Base-by-base conservation (phyloP, 768 basidiomycete species). In the Psilocybe tampanensis region DNA sequence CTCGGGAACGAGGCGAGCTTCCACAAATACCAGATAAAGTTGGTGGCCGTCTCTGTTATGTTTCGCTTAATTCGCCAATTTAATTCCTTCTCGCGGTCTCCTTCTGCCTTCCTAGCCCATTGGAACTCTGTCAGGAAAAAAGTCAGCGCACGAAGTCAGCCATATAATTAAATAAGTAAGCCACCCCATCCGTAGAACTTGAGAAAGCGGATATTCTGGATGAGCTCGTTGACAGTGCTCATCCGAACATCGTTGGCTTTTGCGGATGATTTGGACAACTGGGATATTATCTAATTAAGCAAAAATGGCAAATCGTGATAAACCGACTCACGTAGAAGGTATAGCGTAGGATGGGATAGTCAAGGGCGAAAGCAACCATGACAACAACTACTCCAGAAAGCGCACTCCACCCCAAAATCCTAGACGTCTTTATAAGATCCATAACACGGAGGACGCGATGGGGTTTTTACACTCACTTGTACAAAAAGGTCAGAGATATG, bases 181-280 rank as follows among this genome's bases (percentile, higher is more conserved):
- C 62, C 63, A 86, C 88, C 88, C 88, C 88, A 88, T 12, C 88
- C 87, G 65, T 89, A 90, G 66, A 85, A 88, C 66, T 90, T 90
- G 55, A 90, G 70, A 66, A 88, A 88, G 12, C 86, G 78, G 55
- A 89, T 83, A 59, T 86, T 89, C 66, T 89, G 87, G 62, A 92
- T 79, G 1, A 92, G 74, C 65, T 92, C 92, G 60, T 89, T 90
- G 52, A 92, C 88, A 7, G 82, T 72, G 56, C 77, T 82, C 83
- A 92, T 90, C 22, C 90, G 74, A 18, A 68, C 70, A 66, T 94
- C 92, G 55, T 83, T 80, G 0, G 88, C 85, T 64, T 80, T 82
- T 81, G 82, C 85, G 13, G 79, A 80, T 8, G 77, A 69, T 48
- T 81, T 74, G 13, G 85, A 84, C 44, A 89, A 74, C 84, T 87